phyloP scores from a whole-genome alignment of 352 stramenopile species.

The Phytophthora pluvialis region DNA sequence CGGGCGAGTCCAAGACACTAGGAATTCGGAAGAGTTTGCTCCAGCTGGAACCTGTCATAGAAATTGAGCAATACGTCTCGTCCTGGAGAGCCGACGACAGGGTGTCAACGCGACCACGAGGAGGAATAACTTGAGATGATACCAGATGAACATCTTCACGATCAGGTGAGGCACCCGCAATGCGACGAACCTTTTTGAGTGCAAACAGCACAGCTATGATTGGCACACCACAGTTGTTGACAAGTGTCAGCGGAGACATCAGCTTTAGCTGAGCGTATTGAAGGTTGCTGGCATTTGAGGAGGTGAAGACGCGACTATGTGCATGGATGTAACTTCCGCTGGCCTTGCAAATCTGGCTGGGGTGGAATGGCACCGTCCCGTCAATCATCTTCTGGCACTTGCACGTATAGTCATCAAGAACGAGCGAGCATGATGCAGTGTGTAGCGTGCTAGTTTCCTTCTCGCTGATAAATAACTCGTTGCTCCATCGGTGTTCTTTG shows the following conservation, averaged over 20 bases:
- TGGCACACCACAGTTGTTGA: slow-evolving; percentile 81
- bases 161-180: slow-evolving; percentile 49
- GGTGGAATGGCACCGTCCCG: slow-evolving; percentile 70
- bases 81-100: slow-evolving; percentile 77
- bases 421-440: slow-evolving; percentile 67
- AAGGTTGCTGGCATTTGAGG: slow-evolving; percentile 68
- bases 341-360: slow-evolving; percentile 68
- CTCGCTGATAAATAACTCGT: slow-evolving; percentile 78
- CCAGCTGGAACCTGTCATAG: slow-evolving; percentile 81
- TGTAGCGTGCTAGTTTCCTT: slow-evolving; percentile 66
- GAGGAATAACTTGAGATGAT: slow-evolving; percentile 63
- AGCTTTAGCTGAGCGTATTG: slow-evolving; percentile 77
- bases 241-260: slow-evolving; percentile 67
- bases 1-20: slow-evolving; percentile 29
- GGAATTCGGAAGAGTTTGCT: slow-evolving; percentile 75
- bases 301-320: slow-evolving; percentile 63
- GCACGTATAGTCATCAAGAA: slow-evolving; percentile 78
- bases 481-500: slow-evolving; percentile 81
- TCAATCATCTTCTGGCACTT: slow-evolving; percentile 84
- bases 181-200: slow-evolving; percentile 78
- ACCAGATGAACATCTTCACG: slow-evolving; percentile 82
- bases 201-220: slow-evolving; percentile 77
- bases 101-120: slow-evolving; percentile 59
- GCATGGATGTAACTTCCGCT: slow-evolving; percentile 81
- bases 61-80: slow-evolving; percentile 77